Base-by-base conservation (phyloP, 148 eudicot species). In the Cornus suecica region DNA sequence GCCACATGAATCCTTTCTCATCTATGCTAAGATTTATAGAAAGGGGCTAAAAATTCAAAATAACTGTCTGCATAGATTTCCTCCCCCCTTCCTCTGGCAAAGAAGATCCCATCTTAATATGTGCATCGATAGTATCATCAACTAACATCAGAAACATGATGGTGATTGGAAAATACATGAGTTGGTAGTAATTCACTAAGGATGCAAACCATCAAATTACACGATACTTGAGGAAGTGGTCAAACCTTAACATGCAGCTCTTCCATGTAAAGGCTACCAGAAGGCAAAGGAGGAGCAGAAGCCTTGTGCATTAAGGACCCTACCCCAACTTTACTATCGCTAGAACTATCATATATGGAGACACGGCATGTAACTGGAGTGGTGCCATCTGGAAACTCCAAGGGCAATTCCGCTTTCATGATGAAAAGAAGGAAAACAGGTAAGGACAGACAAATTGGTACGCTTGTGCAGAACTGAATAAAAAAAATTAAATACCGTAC, bases 371-470 rank as follows among this genome's bases (percentile, higher is more conserved):
- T 87, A 45, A 93, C 97, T 34, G 99, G 97, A 62, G 97, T 93
- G 20, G 99, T 95, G 68, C 99, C 99, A 86, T 95, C 97, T 1
- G 99, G 97, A 81, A 95, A 95, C 86, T 92, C 97, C 80, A 95
- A 83, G 8, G 99, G 99, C 73, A 93, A 80, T 78, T 88, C 97
- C 75, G 90, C 99, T 85, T 60, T 74, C 42, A 72, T 1, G 70
- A 71, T 61, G 18, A 72, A 52, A 45, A 62, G 31, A 70, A 45
- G 70, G 70, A 3, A 63, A 3, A 16, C 20, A 28, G 58, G 4
- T 54, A 69, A 68, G 31, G 31, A 48, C 22, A 25, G 54, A 62
- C 31, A 63, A 51, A 61, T 14, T 27, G 62, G 26, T 26, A 34
- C 9, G 8, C 11, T 65, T 76, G 28, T 66, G 42, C 42, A 51